These are phyloP conservation scores for Nicotiana noctiflora DNA, from an alignment of 257 asterid species.

Conservation along the genomic window DNA sequence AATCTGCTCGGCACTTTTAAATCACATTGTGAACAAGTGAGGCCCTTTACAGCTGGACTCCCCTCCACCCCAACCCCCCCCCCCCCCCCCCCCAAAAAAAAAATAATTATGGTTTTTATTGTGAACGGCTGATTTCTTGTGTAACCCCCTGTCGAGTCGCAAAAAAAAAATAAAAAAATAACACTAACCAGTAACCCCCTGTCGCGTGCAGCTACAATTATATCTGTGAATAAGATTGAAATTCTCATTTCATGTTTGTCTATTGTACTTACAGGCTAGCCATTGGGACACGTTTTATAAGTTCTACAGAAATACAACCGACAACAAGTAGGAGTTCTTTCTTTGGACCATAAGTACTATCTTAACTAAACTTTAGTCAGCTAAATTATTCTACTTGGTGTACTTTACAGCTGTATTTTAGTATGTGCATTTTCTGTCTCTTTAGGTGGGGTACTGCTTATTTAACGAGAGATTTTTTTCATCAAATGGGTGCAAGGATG, in stretches of 20 bases:
- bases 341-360: constrained; percentile 1
- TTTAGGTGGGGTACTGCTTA: constrained; percentile 96
- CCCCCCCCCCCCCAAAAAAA: background rate
- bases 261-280: constrained; percentile 50
- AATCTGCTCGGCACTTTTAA: background rate
- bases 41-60: background rate
- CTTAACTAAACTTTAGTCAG: background rate
- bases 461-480: constrained; percentile 91
- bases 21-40: background rate
- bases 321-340: constrained; percentile 52
- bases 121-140: background rate
- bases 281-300: constrained; percentile 94
- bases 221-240: background rate
- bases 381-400: background rate
- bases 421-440: background rate
- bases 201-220: background rate
- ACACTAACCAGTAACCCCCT: background rate
- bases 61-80: background rate
- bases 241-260: background rate
- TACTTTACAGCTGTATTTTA: constrained; percentile 3
- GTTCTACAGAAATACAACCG: constrained; percentile 91
- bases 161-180: background rate
- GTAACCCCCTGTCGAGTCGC: background rate
- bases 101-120: background rate
- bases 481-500: constrained; percentile 83